Evolutionary conservation across 2,329 filamentous ascomycete genomes (phyloP).

Genomic region (Pestalotiopsis sp.): DNA sequence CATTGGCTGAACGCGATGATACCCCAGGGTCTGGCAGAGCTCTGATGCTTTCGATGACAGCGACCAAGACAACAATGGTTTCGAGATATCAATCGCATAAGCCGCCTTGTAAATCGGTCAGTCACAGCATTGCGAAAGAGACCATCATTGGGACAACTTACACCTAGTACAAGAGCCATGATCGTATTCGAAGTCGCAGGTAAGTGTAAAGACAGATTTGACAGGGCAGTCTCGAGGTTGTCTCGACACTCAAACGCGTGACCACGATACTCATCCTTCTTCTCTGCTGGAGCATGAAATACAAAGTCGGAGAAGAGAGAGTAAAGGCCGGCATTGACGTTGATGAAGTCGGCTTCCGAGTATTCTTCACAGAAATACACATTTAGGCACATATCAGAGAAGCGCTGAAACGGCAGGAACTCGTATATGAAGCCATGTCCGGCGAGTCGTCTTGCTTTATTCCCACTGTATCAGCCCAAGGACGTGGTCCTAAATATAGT

Average conservation of each 20-base stretch:
- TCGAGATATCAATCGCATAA: constrained; percentile 65
- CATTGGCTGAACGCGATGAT: constrained; percentile 50
- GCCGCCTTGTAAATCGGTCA: constrained; percentile 46
- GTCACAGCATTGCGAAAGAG: background rate
- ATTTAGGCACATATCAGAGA: background rate
- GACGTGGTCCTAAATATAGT: background rate
- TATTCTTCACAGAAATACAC: constrained; percentile 53
- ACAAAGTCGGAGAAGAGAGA: constrained; percentile 38
- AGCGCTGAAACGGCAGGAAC: background rate
- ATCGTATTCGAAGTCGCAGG: constrained; percentile 58
- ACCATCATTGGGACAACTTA: constrained; percentile 27
- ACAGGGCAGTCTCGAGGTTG: constrained; percentile 53
- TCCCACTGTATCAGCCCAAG: background rate
- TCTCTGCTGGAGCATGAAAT: constrained; percentile 44
- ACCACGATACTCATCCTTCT: constrained; percentile 35
- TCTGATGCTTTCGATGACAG: constrained; percentile 60
- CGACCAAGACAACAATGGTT: constrained; percentile 67
- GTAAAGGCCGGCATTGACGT: constrained; percentile 52
- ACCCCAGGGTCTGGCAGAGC: constrained; percentile 65
- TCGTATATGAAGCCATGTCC: background rate
- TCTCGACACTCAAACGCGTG: constrained; percentile 45
- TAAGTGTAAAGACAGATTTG: constrained; percentile 58
- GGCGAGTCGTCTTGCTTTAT: background rate
- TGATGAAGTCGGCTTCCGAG: constrained; percentile 48
- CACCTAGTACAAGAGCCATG: constrained; percentile 61